Percentiles rank a stretch among this genome's conserved stretches.
Conservation (phyloP, 148 eudicot species). For the Gaultheria prostrata region DNA sequence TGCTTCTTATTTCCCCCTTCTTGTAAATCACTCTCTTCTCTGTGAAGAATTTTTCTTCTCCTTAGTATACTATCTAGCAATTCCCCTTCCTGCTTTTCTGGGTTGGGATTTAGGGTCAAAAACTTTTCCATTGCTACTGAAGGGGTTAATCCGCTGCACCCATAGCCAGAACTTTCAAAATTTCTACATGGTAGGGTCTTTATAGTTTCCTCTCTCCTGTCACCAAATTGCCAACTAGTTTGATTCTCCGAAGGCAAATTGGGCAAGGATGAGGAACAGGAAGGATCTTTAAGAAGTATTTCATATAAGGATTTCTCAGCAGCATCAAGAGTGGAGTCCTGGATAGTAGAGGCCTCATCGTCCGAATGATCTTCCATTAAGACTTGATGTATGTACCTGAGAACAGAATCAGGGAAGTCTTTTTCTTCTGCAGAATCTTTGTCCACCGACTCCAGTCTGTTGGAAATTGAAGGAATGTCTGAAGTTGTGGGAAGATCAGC, state of each 20-base stretch:
- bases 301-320: constrained; percentile 25
- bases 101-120: neutral
- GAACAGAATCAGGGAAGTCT: neutral
- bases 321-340: constrained; percentile 20
- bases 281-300: constrained; percentile 9
- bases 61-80: constrained; percentile 14
- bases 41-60: constrained; percentile 25
- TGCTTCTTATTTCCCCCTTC: constrained; percentile 34
- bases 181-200: constrained; percentile 28
- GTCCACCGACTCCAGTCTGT: neutral
- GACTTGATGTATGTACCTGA: constrained; percentile 15
- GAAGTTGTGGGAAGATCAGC: neutral
- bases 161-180: constrained; percentile 29
- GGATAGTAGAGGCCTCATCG: neutral
- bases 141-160: constrained; percentile 19
- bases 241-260: neutral
- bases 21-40: constrained; percentile 18
- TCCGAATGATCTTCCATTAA: constrained; percentile 17
- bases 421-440: neutral
- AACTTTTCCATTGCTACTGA: constrained; percentile 18
- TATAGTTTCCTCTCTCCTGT: neutral
- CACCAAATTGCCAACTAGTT: neutral
- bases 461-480: neutral
- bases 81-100: neutral
- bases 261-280: constrained; percentile 12